These are phyloP conservation scores for Xylaria sp. DNA, from an alignment of 2,329 filamentous ascomycete species.

Conservation along the genomic window DNA sequence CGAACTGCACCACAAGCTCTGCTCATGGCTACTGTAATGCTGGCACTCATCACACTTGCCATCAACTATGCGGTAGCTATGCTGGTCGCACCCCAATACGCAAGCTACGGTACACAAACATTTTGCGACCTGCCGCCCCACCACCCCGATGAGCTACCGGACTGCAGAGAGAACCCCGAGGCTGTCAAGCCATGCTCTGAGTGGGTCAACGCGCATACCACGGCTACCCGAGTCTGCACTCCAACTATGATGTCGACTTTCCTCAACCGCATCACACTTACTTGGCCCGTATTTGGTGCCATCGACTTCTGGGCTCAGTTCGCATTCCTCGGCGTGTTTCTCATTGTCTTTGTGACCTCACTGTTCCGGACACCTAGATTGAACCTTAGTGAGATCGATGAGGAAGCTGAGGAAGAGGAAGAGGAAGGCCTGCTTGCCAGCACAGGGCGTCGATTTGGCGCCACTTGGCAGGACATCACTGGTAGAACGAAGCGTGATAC, in stretches of 20 bases:
- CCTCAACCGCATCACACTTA: constrained; percentile 89
- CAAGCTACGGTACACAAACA: constrained; percentile 92
- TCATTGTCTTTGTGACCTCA: constrained; percentile 81
- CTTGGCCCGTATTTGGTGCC: constrained; percentile 93
- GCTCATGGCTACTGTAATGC: constrained; percentile 87
- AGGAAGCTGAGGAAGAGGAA: constrained; percentile 90
- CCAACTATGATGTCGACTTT: constrained; percentile 92
- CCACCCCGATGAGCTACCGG: constrained; percentile 72
- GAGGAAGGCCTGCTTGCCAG: constrained; percentile 91
- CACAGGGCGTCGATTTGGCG: constrained; percentile 82
- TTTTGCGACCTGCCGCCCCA: constrained; percentile 81
- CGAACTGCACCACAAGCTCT: constrained; percentile 92
- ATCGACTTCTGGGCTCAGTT: constrained; percentile 98
- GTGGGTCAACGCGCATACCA: constrained; percentile 71
- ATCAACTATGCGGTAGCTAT: constrained; percentile 94
- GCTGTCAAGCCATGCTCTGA: constrained; percentile 87
- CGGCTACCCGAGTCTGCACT: constrained; percentile 82
- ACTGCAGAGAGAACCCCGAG: constrained; percentile 77
- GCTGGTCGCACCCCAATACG: constrained; percentile 95
- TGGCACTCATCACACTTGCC: constrained; percentile 88
- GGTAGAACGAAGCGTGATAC: constrained; percentile 53
- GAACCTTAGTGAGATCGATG: constrained; percentile 80
- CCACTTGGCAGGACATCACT: constrained; percentile 89
- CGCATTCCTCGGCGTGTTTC: constrained; percentile 83
- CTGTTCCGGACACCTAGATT: constrained; percentile 83